These are phyloP conservation scores for Chloris gayana DNA, from an alignment of 176 grass and related monocot species.

Conservation along the genomic window DNA sequence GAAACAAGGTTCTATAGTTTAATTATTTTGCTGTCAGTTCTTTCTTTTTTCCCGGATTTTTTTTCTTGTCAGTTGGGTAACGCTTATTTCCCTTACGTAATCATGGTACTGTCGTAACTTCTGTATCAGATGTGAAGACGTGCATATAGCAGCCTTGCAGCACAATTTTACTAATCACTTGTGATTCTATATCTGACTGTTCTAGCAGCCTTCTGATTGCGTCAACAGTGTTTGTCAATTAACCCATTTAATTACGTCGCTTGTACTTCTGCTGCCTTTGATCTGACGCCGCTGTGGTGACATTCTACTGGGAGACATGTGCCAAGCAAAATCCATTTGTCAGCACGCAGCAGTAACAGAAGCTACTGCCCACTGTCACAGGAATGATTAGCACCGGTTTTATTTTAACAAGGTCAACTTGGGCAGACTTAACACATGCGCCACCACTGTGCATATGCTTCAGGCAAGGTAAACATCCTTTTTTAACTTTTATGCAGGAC, in stretches of 20 bases:
- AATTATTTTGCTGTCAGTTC: not conserved
- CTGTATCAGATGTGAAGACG: not conserved
- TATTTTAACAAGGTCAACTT: conserved; percentile 58
- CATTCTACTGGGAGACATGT: conserved; percentile 59
- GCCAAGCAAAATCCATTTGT: conserved; percentile 42
- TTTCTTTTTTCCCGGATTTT: too few relatives aligned
- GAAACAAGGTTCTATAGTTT: not conserved
- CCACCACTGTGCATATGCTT: conserved; percentile 18
- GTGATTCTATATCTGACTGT: conserved; percentile 10
- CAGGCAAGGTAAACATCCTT: conserved; percentile 26
- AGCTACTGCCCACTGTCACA: conserved; percentile 45
- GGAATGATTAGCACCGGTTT: conserved; percentile 40
- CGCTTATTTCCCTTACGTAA: not conserved
- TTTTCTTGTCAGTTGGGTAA: not conserved
- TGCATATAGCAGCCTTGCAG: not conserved
- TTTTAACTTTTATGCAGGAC: conserved; percentile 22
- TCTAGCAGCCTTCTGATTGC: conserved; percentile 18
- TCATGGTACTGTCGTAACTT: not conserved
- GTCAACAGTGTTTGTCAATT: conserved; percentile 31
- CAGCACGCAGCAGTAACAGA: conserved; percentile 47
- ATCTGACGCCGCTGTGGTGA: conserved; percentile 32
- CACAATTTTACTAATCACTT: conserved; percentile 18
- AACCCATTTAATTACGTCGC: conserved; percentile 28
- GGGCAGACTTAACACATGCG: conserved; percentile 37
- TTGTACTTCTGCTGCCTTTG: conserved; percentile 14